Evolutionary conservation across 2,329 filamentous ascomycete genomes (phyloP), one percentile per base, ranked within the genome.

Genomic region (Shiraia sp.): DNA sequence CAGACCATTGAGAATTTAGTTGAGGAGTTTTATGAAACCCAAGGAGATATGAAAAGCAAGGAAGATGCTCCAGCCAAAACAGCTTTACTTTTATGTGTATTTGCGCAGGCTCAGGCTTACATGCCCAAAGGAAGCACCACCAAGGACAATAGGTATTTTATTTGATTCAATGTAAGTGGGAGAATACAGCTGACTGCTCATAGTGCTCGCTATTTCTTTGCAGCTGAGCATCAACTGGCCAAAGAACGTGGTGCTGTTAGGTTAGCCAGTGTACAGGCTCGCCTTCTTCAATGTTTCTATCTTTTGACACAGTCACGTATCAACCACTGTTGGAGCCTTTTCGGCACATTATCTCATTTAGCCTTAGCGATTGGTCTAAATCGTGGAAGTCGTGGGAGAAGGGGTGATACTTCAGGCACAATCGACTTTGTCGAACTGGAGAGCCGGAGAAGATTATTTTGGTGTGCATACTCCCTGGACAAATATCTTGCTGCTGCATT

Each of bases 401-500:
- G 65, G 33, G 59, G 47, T 17, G 51, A 59, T 32, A 51, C 41
- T 17, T 57, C 66, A 14, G 59, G 51, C 1, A 63, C 55, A 7
- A 48, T 67, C 1, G 73, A 79, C 45, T 76, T 76, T 32, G 71
- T 77, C 7, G 61, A 72, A 3, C 62, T 65, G 0, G 79, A 85
- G 45, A 78, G 79, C 29, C 73, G 78, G 1, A 79, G 79, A 42
- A 71, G 82, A 6, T 75, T 81, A 0, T 85, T 87, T 37, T 85
- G 82, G 82, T 77, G 76, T 3, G 76, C 79, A 0, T 86, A 85
- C 53, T 79, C 77, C 1, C 65, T 85, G 1, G 82, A 86, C 55
- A 82, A 79, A 36, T 85, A 85, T 41, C 67, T 86, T 1, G 79
- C 80, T 16, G 79, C 83, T n/a, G 79, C 83, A 13, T 76, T 85